Evolutionary conservation across 1,284 basidiomycete genomes (phyloP), one percentile per base, ranked within the genome.

Genomic region (Moesziomyces aphidis): DNA sequence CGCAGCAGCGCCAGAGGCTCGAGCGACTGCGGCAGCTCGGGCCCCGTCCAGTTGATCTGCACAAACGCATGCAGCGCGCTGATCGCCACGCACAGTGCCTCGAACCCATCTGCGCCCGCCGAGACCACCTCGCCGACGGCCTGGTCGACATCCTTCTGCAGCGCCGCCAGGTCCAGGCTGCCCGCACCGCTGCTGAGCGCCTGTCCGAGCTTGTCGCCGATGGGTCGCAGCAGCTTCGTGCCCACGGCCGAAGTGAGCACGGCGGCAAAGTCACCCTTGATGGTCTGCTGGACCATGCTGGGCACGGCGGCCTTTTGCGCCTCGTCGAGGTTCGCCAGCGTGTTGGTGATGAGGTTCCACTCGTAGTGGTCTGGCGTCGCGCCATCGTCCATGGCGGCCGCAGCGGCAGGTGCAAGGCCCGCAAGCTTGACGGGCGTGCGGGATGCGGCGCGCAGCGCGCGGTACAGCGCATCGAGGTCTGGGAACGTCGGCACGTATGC

Each of bases 31-130:
- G 91, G 87, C 46, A 97, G 88, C 78, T 93, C 89, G 1, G 97
- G 97, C 1, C 97, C 97, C 0, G 95, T 98, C 94, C 94, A 99
- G 86, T 99, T 99, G 42, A 88, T 88, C 85, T 99, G 97, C 0
- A 96, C 88, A 86, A 96, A 99, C 0, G 93, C 90, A 73, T 97
- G 93, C 28, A 98, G 87, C 59, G 91, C 91, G 5, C 93, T 91
- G 3, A 95, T 88, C 0, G 90, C 94, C 1, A 94, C 77, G 17
- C 89, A 85, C 42, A 98, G 86, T 26, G 54, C 50, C 34, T 79
- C 58, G 54, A 46, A 69, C 4, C 24, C 51, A 6, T 53, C 50
- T 15, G 1, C 6, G 39, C 19, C 50, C 11, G 46, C 42, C 15
- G 49, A 23, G 1, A 73, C 54, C 15, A 47, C 47, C 10, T 23